Evolutionary conservation across 2,329 filamentous ascomycete species (phyloP).

Genomic region (Chaetomium sp.): DNA sequence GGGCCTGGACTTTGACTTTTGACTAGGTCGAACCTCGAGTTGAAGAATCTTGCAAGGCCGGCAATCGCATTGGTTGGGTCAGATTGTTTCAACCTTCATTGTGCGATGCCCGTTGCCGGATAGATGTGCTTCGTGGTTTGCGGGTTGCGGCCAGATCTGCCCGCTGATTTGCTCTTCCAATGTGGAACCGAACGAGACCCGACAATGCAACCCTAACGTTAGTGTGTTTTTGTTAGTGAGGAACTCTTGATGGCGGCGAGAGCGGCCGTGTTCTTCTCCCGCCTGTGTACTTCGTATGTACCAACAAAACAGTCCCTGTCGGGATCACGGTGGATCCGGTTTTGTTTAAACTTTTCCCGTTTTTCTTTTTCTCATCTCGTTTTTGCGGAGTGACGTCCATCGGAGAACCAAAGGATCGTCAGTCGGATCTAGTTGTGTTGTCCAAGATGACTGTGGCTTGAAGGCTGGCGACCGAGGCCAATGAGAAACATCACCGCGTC

Average conservation of each 20-base stretch:
- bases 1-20: not conserved
- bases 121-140: not conserved
- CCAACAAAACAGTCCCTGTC: not conserved
- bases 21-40: not conserved
- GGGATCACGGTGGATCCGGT: not conserved
- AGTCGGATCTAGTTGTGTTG: not conserved
- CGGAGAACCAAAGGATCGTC: not conserved
- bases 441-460: conserved; percentile 14
- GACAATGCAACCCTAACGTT: not conserved
- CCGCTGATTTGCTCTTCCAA: conserved; percentile 8
- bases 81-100: not conserved
- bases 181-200: not conserved
- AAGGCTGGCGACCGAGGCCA: conserved; percentile 16
- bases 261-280: not conserved
- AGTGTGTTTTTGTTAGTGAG: not conserved
- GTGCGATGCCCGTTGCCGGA: not conserved
- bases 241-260: not conserved
- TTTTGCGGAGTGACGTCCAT: not conserved
- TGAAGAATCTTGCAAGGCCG: not conserved
- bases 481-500: conserved; percentile 14
- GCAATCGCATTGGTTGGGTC: not conserved
- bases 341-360: not conserved
- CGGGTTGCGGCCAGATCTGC: not conserved
- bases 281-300: no score
- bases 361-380: not conserved